Evolutionary conservation across 495 filamentous ascomycete species (phyloP).

Genomic region (Letharia columbiana): DNA sequence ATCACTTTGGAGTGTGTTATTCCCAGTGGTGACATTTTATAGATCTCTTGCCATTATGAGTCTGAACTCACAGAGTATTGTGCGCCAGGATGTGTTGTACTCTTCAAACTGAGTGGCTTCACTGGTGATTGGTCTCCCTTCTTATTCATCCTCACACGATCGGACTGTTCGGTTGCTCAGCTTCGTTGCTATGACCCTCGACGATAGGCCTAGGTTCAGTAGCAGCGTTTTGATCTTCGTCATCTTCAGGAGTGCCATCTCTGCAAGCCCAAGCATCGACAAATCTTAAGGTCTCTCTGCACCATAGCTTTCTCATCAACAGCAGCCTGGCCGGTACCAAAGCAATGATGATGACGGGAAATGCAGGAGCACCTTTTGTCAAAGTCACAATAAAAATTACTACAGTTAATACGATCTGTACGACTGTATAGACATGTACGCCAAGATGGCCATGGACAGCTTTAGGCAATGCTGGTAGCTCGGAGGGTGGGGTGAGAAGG

Average conservation of each 20-base stretch:
- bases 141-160: background rate
- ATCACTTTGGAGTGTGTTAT: background rate
- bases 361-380: slow-evolving; percentile 54
- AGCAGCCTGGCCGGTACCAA: slow-evolving; percentile 54
- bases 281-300: slow-evolving; percentile 49
- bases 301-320: slow-evolving; percentile 58
- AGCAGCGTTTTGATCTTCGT: slow-evolving; percentile 35
- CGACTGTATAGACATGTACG: slow-evolving; percentile 55
- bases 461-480: slow-evolving; percentile 50
- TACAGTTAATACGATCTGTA: slow-evolving; percentile 52
- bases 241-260: slow-evolving; percentile 55
- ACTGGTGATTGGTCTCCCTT: background rate
- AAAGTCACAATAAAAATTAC: slow-evolving; percentile 58
- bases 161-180: background rate
- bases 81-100: background rate
- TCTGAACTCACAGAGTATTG: background rate
- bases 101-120: background rate
- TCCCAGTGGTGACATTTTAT: background rate
- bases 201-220: background rate
- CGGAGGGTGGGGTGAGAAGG: slow-evolving; percentile 54
- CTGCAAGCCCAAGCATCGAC: slow-evolving; percentile 68
- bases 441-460: slow-evolving; percentile 40
- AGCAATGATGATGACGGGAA: slow-evolving; percentile 59
- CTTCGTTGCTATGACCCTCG: background rate
- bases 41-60: too few relatives aligned